phyloP scores from a whole-genome alignment of 2,329 filamentous ascomycete species.

The Pseudonectria buxi region DNA sequence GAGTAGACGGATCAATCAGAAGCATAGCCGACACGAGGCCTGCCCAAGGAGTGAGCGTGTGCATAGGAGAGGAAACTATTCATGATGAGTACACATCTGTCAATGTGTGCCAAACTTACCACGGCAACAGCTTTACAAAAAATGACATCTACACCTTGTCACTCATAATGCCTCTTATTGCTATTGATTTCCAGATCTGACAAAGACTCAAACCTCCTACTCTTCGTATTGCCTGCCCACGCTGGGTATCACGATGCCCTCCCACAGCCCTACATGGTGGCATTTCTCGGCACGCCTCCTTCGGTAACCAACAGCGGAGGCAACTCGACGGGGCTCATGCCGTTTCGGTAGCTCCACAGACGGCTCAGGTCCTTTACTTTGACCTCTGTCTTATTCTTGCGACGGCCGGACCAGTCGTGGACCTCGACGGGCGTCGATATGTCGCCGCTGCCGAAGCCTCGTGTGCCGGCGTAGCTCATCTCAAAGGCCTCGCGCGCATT shows the following conservation, averaged over 20 bases:
- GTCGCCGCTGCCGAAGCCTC: constrained; percentile 30
- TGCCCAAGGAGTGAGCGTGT: too few relatives aligned
- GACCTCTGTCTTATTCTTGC: constrained; percentile 28
- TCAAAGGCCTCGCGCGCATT: constrained; percentile 42
- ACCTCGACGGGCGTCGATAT: constrained; percentile 32
- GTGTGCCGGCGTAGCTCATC: constrained; percentile 38
- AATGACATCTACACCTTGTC: too few relatives aligned
- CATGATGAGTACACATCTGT: too few relatives aligned
- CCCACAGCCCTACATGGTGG: constrained; percentile 29
- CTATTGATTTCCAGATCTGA: too few relatives aligned
- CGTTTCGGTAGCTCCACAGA: constrained; percentile 58
- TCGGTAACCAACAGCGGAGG: constrained; percentile 30
- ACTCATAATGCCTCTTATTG: too few relatives aligned
- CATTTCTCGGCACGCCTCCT: constrained; percentile 31
- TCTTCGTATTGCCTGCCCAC: not conserved
- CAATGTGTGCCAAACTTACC: too few relatives aligned
- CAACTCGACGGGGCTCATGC: constrained; percentile 41
- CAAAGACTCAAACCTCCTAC: too few relatives aligned
- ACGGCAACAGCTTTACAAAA: too few relatives aligned
- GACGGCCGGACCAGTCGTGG: constrained; percentile 25
- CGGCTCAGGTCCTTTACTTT: constrained; percentile 56
- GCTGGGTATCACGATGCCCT: not conserved
- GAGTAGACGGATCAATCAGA: too few relatives aligned
- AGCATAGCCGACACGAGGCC: too few relatives aligned
- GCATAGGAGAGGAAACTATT: too few relatives aligned